Evolutionary conservation across 805 yeast genomes (phyloP), one percentile per base, ranked within the genome.

Genomic region (Scheffersomyces coipomensis): DNA sequence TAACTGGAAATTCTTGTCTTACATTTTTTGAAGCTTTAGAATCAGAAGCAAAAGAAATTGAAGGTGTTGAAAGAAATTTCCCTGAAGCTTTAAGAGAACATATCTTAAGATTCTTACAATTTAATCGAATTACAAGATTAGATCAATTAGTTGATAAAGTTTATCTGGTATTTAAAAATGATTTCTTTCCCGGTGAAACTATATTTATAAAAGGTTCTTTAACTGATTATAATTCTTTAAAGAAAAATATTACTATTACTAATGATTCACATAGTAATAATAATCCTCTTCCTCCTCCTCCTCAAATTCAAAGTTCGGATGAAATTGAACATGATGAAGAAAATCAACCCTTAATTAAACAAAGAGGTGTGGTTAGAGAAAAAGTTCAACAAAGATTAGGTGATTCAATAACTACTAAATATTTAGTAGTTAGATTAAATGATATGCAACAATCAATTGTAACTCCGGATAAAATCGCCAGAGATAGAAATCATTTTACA

Each of bases 81-180:
- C 99, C 99, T 4, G 95, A 91, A 49, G 85, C 95, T 30, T 73
- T 90, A 39, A 83, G 89, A 53, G 97, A 88, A 53, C 99, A 97
- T 9, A 85, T 93, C n/a, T 76, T 95, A 18, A 68, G 96, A 48
- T 81, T 76, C 48, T 73, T 91, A 11, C 96, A 90, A 56, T 89
- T 88, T 57, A 85, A 88, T 48, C 75, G 84, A 10, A 81, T 80
- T 11, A 81, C 95, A 25, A 74, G 98, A 49, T 74, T 93, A 36
- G 98, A 91, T 59, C 79, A 78, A 44, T 71, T 93, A 26, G 96
- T 90, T 3, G 99, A 93, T 62, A 84, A 83, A 43, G 89, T 91
- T 15, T 91, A 89, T 56, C 65, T 75, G 44, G 73, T 72, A 37
- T 87, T 91, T 67, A 85, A 85, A 46, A 77, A 74, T 46, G 95